Conservation (phyloP, 768 basidiomycete species). For the Tricholomella constricta region DNA sequence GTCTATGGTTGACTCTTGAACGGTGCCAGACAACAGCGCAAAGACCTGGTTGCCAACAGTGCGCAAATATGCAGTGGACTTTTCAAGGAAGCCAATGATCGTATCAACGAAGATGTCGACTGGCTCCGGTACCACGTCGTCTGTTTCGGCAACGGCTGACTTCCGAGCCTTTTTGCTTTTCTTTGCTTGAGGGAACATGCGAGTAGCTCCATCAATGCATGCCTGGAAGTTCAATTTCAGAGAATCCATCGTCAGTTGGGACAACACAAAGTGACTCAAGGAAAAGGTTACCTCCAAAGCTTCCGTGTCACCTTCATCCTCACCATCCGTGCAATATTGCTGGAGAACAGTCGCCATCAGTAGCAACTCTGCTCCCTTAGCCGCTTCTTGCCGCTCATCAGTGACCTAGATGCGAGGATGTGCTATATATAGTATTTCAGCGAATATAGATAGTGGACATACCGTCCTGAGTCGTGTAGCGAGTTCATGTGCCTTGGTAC, state of each 20-base stretch:
- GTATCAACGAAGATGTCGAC: conserved; percentile 86
- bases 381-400: conserved; percentile 49
- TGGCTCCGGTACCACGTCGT: conserved; percentile 51
- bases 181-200: conserved; percentile 48
- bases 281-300: conserved; percentile 58
- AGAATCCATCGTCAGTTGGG: conserved; percentile 1
- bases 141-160: conserved; percentile 30
- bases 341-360: conserved; percentile 71
- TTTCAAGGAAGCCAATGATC: conserved; percentile 89
- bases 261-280: background rate
- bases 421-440: background rate
- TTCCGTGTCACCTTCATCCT: conserved; percentile 50
- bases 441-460: background rate
- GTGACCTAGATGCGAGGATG: conserved; percentile 29
- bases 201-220: conserved; percentile 58
- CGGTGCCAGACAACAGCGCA: conserved; percentile 64
- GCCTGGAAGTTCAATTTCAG: no score
- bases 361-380: conserved; percentile 72
- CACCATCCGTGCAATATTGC: conserved; percentile 66
- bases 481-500: conserved; percentile 45
- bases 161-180: conserved; percentile 45
- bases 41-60: conserved; percentile 82
- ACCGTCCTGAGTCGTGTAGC: conserved; percentile 50
- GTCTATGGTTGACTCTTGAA: conserved; percentile 72
- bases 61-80: conserved; percentile 78